Evolutionary conservation across 1,284 basidiomycete species (phyloP).

Genomic region (Ceratorhiza oryzae-sativae): DNA sequence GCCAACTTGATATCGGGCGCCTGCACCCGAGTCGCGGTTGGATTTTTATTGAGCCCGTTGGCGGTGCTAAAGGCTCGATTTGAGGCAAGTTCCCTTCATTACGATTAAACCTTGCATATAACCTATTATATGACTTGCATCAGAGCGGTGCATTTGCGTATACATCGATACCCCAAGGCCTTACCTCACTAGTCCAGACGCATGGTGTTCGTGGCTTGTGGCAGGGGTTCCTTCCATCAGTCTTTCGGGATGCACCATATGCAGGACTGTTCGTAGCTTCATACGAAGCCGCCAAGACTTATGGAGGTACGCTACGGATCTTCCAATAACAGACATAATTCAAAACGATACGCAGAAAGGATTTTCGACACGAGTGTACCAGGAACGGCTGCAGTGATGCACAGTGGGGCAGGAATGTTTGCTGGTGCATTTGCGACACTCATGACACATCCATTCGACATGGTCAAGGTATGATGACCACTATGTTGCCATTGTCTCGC

Average conservation of each 20-base stretch:
- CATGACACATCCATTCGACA: conserved; percentile 88
- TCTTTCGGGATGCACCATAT: conserved; percentile 93
- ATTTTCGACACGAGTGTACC: conserved; percentile 20
- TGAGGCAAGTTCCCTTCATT: conserved; percentile 66
- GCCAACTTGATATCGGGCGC: conserved; percentile 94
- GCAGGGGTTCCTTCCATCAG: conserved; percentile 89
- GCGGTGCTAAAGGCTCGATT: conserved; percentile 94
- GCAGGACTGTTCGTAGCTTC: conserved; percentile 92
- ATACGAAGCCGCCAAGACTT: conserved; percentile 85
- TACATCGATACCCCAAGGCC: conserved; percentile 66
- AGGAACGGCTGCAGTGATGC: conserved; percentile 17
- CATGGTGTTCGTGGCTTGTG: conserved; percentile 83
- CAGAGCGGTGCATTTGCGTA: conserved; percentile 86
- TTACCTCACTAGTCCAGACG: conserved; percentile 66
- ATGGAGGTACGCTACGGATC: conserved; percentile 62
- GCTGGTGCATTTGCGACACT: conserved; percentile 84
- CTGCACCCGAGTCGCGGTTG: conserved; percentile 82
- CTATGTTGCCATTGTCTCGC: not conserved
- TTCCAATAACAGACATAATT: too few species aligned
- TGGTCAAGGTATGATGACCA: conserved; percentile 71
- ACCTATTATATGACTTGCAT: not conserved
- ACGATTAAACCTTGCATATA: not conserved
- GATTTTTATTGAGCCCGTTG: conserved; percentile 90
- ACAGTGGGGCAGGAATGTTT: conserved; percentile 47
- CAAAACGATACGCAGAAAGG: conserved; percentile 23